Evolutionary conservation across 192 early-diverging fungal species (phyloP).

Genomic region (Coemansia sp.): DNA sequence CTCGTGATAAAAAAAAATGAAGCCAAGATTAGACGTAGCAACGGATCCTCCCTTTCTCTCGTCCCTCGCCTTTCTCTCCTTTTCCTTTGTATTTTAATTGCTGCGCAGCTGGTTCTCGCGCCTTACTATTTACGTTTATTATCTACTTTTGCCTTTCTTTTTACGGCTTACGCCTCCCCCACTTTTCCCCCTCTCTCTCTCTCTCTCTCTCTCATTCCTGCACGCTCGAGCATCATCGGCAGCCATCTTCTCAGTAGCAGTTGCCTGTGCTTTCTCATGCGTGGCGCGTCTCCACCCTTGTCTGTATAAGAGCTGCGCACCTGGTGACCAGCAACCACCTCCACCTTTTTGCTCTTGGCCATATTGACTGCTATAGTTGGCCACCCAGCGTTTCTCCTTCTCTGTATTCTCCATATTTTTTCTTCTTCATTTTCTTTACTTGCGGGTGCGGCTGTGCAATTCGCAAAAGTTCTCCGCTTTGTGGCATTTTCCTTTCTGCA

Average conservation of each 20-base stretch:
- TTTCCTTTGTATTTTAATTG: constrained; percentile 8
- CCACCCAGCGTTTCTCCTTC: neutral
- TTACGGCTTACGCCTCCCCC: constrained; percentile 2
- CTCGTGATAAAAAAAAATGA: neutral
- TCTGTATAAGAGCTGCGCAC: neutral
- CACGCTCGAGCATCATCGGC: constrained; percentile 1
- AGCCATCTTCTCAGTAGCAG: constrained; percentile 1
- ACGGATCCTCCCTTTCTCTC: neutral
- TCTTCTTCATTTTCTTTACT: neutral
- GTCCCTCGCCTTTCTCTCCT: neutral
- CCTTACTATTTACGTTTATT: constrained; percentile 12
- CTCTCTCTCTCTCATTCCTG: neutral
- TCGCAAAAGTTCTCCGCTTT: neutral
- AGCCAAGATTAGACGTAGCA: neutral
- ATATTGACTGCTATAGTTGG: constrained; percentile 1
- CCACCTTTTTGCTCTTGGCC: neutral
- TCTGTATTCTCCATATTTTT: neutral
- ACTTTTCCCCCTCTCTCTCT: neutral
- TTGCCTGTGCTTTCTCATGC: neutral
- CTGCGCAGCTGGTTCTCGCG: constrained; percentile 14
- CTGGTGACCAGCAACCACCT: constrained; percentile 3
- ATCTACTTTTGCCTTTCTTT: constrained; percentile 3
- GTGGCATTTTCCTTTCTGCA: constrained; percentile 10
- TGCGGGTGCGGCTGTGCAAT: neutral
- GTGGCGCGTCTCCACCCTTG: constrained; percentile 3